Evolutionary conservation across 1,284 basidiomycete species (phyloP).

Genomic region (Fistulina hepatica): DNA sequence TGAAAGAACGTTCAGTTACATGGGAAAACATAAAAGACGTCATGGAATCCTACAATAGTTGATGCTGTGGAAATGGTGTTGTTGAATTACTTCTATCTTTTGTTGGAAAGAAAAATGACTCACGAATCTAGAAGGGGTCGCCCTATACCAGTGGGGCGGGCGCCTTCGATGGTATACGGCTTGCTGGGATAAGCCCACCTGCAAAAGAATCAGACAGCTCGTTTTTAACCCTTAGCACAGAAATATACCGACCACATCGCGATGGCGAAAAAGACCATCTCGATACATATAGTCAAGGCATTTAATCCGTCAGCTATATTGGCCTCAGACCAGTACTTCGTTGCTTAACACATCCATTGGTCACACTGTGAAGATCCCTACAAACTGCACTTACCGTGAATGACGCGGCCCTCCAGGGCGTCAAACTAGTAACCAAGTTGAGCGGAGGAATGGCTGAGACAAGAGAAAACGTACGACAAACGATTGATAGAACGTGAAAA

Average conservation of each 20-base stretch:
- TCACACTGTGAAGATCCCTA: neutral
- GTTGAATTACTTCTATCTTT: neutral
- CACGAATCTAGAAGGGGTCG: conserved; percentile 65
- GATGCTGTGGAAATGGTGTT: conserved; percentile 35
- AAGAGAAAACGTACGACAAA: conserved; percentile 44
- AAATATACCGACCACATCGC: neutral
- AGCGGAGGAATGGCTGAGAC: neutral
- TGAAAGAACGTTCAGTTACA: conserved; percentile 3
- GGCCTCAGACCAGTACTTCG: conserved; percentile 67
- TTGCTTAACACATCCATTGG: conserved; percentile 29
- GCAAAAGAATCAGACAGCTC: neutral
- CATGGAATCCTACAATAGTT: conserved; percentile 45
- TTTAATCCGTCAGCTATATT: conserved; percentile 77
- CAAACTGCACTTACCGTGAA: conserved; percentile 30
- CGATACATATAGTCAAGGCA: conserved; percentile 73
- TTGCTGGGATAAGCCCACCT: conserved; percentile 67
- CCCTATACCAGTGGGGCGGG: conserved; percentile 39
- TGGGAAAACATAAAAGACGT: conserved; percentile 7
- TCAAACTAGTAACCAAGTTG: conserved; percentile 35
- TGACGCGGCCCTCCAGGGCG: conserved; percentile 47
- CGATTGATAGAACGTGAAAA: conserved; percentile 75
- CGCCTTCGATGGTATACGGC: conserved; percentile 44
- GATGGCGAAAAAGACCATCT: conserved; percentile 33
- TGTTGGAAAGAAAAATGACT: conserved; percentile 15
- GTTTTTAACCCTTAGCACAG: neutral